These are phyloP conservation scores for Alternaria sp. DNA, from an alignment of 2,329 filamentous ascomycete species.

Conservation along the genomic window DNA sequence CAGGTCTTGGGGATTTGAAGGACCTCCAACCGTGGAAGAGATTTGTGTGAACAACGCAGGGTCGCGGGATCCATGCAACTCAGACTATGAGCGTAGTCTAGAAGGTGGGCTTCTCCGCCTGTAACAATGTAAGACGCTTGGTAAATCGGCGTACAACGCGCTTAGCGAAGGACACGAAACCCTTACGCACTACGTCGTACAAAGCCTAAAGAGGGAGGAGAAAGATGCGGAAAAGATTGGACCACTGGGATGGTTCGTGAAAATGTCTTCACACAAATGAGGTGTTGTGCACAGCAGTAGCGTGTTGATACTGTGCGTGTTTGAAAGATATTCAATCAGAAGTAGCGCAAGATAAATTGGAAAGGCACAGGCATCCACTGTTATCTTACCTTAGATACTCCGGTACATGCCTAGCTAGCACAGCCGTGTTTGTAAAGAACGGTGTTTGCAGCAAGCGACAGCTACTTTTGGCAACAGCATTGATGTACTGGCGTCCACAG, in stretches of 20 bases:
- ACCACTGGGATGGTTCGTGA: background rate
- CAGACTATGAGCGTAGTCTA: background rate
- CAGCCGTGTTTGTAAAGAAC: background rate
- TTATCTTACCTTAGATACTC: background rate
- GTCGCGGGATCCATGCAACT: background rate
- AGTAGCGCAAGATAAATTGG: background rate
- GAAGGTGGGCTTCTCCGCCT: background rate
- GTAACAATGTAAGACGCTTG: background rate
- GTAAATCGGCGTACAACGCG: constrained; percentile 4
- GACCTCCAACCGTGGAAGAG: background rate
- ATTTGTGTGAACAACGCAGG: background rate
- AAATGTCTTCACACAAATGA: background rate
- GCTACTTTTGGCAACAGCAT: background rate
- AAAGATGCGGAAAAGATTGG: background rate
- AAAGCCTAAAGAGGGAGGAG: background rate
- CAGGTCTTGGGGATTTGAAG: background rate
- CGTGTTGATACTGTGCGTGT: background rate
- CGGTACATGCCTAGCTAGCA: background rate
- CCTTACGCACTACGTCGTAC: constrained; percentile 7
- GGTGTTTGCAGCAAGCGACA: background rate
- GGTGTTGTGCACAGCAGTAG: background rate
- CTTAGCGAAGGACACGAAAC: constrained; percentile 7
- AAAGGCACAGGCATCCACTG: background rate
- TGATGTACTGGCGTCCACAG: background rate
- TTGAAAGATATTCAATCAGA: background rate